Evolutionary conservation across 2,329 filamentous ascomycete species (phyloP), one percentile per base, ranked within the genome.

Genomic region (Diatrype stigma): DNA sequence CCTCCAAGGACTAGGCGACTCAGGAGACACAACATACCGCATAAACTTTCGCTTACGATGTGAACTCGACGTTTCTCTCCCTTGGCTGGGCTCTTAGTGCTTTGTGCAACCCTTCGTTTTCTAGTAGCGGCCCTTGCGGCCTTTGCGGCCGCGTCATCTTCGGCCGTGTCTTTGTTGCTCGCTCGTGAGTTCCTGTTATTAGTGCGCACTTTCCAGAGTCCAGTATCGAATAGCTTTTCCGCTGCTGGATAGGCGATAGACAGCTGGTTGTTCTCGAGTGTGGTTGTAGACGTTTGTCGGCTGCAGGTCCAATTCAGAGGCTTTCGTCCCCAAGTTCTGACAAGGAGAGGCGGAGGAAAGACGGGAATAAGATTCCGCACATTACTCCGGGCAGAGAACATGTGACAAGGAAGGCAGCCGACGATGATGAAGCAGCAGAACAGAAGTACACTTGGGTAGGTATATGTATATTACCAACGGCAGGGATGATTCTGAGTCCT

Each of bases 1-100:
- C 46, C 19, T 26, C 21, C 37, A 30, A 32, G 2, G 34, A 37
- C n/a, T 37, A 17, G 14, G 34, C 6, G 34, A 37, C 16, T 6
- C 16, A 22, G 35, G 11, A 6, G 34, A 38, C 30, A 37, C 30
- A 4, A n/a, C 70, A 14, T 66, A 77, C 75, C 72, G 56, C 79
- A 82, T 16, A 85, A 70, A 34, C 67, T 58, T 14, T 77, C 69
- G 60, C 72, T 74, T 16, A 79, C 72, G 22, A 86, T 67, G 56
- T 85, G 80, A 35, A 84, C 69, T 21, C 82, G 64, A 45, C 12
- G 14, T 32, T 14, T 19, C 17, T 40, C 17, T 14, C 38, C 26
- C 37, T 1, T 32, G 2, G 16, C 34, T 7, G 26, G 8, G 16
- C 38, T 51, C 10, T 49, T 42, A 16, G n/a, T 30, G n/a, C n/a